Conservation (phyloP, 2,329 filamentous ascomycete genomes). For the Tolypocladium endophyticum region DNA sequence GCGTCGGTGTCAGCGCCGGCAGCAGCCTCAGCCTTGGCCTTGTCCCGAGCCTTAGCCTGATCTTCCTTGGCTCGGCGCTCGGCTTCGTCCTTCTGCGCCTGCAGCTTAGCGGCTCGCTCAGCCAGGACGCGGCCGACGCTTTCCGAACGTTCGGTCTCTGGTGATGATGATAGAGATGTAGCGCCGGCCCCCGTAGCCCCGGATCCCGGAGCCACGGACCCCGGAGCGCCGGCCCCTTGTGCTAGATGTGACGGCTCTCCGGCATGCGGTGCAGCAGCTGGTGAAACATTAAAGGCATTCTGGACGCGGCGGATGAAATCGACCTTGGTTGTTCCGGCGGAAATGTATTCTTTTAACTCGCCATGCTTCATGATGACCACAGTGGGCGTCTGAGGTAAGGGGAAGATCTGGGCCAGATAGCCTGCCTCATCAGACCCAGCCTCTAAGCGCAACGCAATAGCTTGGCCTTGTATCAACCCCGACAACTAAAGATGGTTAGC, state of each 20-base stretch:
- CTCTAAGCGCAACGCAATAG: constrained; percentile 59
- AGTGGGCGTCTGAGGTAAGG: constrained; percentile 66
- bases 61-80: constrained; percentile 40
- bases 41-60: constrained; percentile 34
- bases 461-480: constrained; percentile 45
- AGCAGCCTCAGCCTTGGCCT: constrained; percentile 30
- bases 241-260: neutral
- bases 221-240: too few species aligned
- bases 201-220: too few species aligned
- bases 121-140: constrained; percentile 30
- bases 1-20: constrained; percentile 19
- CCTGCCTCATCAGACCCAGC: constrained; percentile 71
- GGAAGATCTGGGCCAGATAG: constrained; percentile 74
- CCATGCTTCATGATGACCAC: constrained; percentile 73
- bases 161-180: constrained; percentile 6
- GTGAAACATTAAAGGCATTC: constrained; percentile 18
- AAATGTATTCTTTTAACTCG: constrained; percentile 66
- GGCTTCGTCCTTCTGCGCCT: constrained; percentile 29
- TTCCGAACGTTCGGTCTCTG: constrained; percentile 18
- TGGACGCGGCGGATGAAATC: constrained; percentile 47
- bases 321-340: constrained; percentile 50
- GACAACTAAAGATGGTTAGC: constrained; percentile 33
- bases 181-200: too few species aligned
- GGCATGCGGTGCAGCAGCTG: constrained; percentile 6
- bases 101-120: constrained; percentile 37